phyloP scores from a whole-genome alignment of 768 basidiomycete species.

The Collybia mongolica region DNA sequence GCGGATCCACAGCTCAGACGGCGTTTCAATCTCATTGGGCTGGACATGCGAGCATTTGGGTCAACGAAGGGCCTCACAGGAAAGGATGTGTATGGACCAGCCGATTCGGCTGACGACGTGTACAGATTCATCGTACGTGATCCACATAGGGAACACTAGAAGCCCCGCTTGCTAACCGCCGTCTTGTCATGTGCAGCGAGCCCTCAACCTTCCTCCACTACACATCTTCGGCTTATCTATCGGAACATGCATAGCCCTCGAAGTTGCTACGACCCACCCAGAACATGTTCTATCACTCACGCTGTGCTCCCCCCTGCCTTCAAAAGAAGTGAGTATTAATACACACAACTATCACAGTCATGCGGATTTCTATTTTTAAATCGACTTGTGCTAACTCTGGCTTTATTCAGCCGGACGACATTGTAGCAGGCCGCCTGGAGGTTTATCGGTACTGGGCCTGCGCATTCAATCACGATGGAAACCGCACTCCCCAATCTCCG shows the following conservation, averaged over 20 bases:
- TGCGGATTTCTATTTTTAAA: background rate
- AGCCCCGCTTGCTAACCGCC: background rate
- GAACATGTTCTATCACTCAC: conserved; percentile 21
- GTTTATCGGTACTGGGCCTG: conserved; percentile 16
- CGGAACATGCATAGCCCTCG: conserved; percentile 22
- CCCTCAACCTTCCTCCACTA: conserved; percentile 22
- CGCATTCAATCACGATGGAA: conserved; percentile 18
- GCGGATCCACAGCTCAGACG: conserved; percentile 20
- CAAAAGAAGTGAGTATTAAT: conserved; percentile 21
- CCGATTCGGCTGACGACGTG: conserved; percentile 25
- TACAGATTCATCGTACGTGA: conserved; percentile 25
- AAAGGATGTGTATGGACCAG: conserved; percentile 14
- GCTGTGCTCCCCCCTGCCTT: conserved; percentile 21
- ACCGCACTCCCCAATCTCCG: background rate
- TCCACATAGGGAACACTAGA: background rate
- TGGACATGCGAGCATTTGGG: conserved; percentile 26
- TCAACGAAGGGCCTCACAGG: conserved; percentile 16
- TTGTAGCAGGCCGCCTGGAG: conserved; percentile 16
- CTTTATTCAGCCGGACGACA: conserved; percentile 14
- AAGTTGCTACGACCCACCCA: conserved; percentile 20
- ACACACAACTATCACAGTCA: background rate
- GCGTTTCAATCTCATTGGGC: conserved; percentile 26
- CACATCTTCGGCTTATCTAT: conserved; percentile 26
- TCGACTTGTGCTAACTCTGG: background rate
- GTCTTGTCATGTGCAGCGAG: conserved; percentile 17